phyloP scores from a whole-genome alignment of 164 flowering plant species.

The Tinospora cordifolia region DNA sequence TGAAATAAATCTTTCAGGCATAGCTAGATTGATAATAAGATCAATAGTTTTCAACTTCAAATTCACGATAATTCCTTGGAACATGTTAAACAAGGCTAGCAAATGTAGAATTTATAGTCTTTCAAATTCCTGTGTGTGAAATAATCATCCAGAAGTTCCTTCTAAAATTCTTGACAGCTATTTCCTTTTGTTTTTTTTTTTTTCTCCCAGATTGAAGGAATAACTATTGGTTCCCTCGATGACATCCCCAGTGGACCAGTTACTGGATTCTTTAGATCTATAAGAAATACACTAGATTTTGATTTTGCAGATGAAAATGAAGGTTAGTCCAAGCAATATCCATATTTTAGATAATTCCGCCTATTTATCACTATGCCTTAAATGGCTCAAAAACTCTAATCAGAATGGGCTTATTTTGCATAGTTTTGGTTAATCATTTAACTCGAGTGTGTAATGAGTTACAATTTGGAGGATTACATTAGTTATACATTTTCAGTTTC shows the following conservation, averaged over 20 bases:
- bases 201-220: slow-evolving; percentile 58
- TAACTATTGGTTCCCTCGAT: slow-evolving; percentile 71
- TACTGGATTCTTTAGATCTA: slow-evolving; percentile 60
- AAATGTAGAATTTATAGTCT: not conserved
- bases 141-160: not conserved
- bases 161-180: slow-evolving; percentile 1
- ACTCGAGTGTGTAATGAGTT: not conserved
- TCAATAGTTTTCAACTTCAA: not conserved
- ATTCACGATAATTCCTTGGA: not conserved
- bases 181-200: no score
- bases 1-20: not conserved
- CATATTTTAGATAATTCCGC: not conserved
- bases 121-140: not conserved
- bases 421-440: slow-evolving; percentile 1
- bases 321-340: slow-evolving; percentile 44
- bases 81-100: not conserved
- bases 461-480: not conserved
- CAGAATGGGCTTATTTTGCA: not conserved
- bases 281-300: slow-evolving; percentile 83
- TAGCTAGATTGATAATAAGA: not conserved
- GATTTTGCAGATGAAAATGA: slow-evolving; percentile 87
- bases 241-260: slow-evolving; percentile 73
- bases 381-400: not conserved
- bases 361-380: not conserved
- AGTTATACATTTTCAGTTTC: not conserved